phyloP scores from a whole-genome alignment of 2,329 filamentous ascomycete genomes.

The Onygena corvina region DNA sequence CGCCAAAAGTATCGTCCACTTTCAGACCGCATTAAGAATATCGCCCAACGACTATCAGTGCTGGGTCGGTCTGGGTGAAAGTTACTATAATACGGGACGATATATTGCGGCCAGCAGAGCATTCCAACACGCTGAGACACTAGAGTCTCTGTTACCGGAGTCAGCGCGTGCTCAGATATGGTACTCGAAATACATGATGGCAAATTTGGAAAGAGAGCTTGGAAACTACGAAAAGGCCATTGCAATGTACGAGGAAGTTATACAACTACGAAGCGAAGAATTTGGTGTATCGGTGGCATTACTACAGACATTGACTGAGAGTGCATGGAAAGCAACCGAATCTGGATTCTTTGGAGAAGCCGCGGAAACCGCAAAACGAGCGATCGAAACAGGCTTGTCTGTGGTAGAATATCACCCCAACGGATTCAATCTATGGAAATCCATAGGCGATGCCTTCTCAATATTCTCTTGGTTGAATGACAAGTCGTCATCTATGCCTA shows the following conservation, averaged over 20 bases:
- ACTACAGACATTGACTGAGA: slow-evolving; percentile 78
- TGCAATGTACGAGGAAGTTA: slow-evolving; percentile 59
- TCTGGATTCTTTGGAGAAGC: slow-evolving; percentile 80
- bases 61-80: slow-evolving; percentile 93
- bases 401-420: slow-evolving; percentile 51
- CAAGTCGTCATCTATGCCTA: slow-evolving; percentile 51
- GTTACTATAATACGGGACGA: slow-evolving; percentile 84
- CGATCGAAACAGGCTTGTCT: slow-evolving; percentile 53
- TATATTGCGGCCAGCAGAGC: slow-evolving; percentile 91
- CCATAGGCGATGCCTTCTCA: slow-evolving; percentile 75
- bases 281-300: slow-evolving; percentile 79
- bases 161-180: slow-evolving; percentile 58
- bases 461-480: slow-evolving; percentile 70
- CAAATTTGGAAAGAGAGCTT: slow-evolving; percentile 83
- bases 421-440: slow-evolving; percentile 93
- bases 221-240: slow-evolving; percentile 83
- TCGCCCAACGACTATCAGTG: slow-evolving; percentile 82
- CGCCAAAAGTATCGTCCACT: slow-evolving; percentile 75
- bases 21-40: slow-evolving; percentile 76
- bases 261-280: slow-evolving; percentile 56
- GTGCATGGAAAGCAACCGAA: slow-evolving; percentile 61
- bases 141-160: slow-evolving; percentile 51
- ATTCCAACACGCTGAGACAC: slow-evolving; percentile 68
- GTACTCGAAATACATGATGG: slow-evolving; percentile 95
- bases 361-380: slow-evolving; percentile 54